Percentiles rank a stretch among this genome's conserved stretches.
Evolutionary conservation across 106 monocot species (phyloP).

Genomic region (Chionographis japonica): DNA sequence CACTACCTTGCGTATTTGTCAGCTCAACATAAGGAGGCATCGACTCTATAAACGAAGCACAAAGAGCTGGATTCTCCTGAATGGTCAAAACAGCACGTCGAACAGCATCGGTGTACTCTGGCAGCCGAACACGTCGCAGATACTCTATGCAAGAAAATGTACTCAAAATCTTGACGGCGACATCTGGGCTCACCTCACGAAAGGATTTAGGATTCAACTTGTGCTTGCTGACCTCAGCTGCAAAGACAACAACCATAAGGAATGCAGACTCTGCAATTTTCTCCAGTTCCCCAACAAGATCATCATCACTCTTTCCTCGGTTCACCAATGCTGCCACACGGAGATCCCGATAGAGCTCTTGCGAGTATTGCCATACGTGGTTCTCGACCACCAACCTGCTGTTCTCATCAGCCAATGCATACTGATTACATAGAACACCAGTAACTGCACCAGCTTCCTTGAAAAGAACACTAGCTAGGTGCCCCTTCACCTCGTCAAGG

Average conservation of each 20-base stretch:
- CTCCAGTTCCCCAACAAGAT: conserved; percentile 49
- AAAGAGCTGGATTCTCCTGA: conserved; percentile 50
- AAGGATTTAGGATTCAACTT: conserved; percentile 49
- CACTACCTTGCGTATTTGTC: conserved; percentile 45
- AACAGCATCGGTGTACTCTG: conserved; percentile 86
- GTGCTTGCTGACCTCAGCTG: conserved; percentile 55
- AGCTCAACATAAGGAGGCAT: conserved; percentile 81
- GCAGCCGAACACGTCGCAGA: conserved; percentile 60
- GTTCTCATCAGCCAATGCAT: conserved; percentile 48
- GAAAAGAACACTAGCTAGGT: conserved; percentile 55
- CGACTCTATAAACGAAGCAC: conserved; percentile 49
- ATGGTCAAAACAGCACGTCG: conserved; percentile 61
- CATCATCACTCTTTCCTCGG: conserved; percentile 16
- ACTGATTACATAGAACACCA: conserved; percentile 73
- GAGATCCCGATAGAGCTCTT: conserved; percentile 44
- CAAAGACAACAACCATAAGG: conserved; percentile 92
- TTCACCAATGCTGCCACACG: conserved; percentile 26
- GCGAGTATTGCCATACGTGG: conserved; percentile 58
- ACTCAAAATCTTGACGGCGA: conserved; percentile 52
- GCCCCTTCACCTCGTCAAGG: conserved; percentile 23
- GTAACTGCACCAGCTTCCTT: conserved; percentile 87
- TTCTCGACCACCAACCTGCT: conserved; percentile 38
- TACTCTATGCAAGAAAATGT: conserved; percentile 94
- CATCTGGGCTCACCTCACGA: conserved; percentile 16
- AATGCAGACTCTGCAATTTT: conserved; percentile 86